Percentiles rank a stretch among this genome's conserved stretches.
These are phyloP conservation scores for Tolypocladium guangdongense DNA, from an alignment of 2,329 filamentous ascomycete species.

Conservation along the genomic window DNA sequence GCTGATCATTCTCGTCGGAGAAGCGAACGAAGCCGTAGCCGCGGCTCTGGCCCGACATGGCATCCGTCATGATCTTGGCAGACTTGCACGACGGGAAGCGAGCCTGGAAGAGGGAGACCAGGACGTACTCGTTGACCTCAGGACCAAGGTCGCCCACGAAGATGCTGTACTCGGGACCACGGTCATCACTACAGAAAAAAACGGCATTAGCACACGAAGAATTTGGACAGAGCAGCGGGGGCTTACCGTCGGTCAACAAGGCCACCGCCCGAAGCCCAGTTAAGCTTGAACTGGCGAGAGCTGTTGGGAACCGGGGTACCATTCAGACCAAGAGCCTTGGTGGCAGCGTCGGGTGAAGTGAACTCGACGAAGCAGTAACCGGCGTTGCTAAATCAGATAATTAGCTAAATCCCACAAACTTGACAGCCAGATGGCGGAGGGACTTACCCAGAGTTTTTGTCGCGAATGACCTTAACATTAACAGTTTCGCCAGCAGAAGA, in stretches of 20 bases:
- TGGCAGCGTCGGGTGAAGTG: slow-evolving; percentile 66
- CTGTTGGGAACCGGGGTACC: slow-evolving; percentile 88
- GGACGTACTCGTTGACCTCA: slow-evolving; percentile 96
- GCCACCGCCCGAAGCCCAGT: slow-evolving; percentile 96
- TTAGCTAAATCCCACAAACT: not conserved
- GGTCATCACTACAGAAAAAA: slow-evolving; percentile 63
- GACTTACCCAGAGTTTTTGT: slow-evolving; percentile 89
- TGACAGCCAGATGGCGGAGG: not conserved
- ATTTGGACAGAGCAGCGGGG: not conserved
- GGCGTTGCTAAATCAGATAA: slow-evolving; percentile 58
- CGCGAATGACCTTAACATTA: slow-evolving; percentile 98
- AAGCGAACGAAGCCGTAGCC: slow-evolving; percentile 98
- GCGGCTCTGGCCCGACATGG: slow-evolving; percentile 92
- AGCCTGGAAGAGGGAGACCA: slow-evolving; percentile 93
- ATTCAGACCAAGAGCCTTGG: slow-evolving; percentile 84
- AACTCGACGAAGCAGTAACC: slow-evolving; percentile 99
- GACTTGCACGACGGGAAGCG: slow-evolving; percentile 97
- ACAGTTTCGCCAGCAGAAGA: slow-evolving; percentile 88
- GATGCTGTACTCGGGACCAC: slow-evolving; percentile 91
- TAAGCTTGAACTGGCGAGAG: slow-evolving; percentile 91
- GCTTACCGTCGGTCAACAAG: slow-evolving; percentile 82
- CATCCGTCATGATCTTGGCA: slow-evolving; percentile 99
- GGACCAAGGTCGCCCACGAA: slow-evolving; percentile 97
- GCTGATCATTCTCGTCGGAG: slow-evolving; percentile 89
- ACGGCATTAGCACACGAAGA: not conserved